Evolutionary conservation across 208 protist genomes (phyloP), one percentile per base, ranked within the genome.

Genomic region (Blastocrithidia nonstop): DNA sequence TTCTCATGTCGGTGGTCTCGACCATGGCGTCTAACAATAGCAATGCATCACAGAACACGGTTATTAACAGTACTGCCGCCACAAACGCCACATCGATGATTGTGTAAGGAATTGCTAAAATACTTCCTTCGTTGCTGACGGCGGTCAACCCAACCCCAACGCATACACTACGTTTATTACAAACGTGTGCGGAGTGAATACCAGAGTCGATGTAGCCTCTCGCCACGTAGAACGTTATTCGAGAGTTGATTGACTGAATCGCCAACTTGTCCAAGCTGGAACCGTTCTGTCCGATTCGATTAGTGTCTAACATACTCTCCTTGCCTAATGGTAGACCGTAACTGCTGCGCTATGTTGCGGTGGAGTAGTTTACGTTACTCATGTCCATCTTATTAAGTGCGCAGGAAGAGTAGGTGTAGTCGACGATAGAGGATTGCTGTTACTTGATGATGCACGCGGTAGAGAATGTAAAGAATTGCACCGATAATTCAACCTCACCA

Each of bases 91-190:
- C 57, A 24, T 33, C 35, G 29, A 42, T 41, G 15, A 57, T 69
- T 15, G 44, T 68, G 49, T 66, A 51, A 26, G 74, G 50, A 5
- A 32, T 79, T 8, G 25, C 53, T 16, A 37, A 61, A 27, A 57
- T 45, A 27, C 58, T 94, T 3, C 43, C 65, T 1, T 51, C 35
- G 24, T 61, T 96, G 19, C 54, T 96, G 38, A 55, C 49, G 4
- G 78, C 88, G 36, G 65, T 51, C 23, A 71, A 78, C 24, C 86
- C 86, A 6, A 81, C 92, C 9, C 89, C 89, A 1, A 67, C 77
- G 17, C 79, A 84, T 50, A 73, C 76, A 8, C 54, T 94, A 35
- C 79, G 85, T n/a, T 56, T 96, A 5, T 53, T 96, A 5, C 49
- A 65, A 1, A 61, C 61, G 21, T 88, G 70, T 46, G 68, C 61